phyloP scores from a whole-genome alignment of 805 yeast genomes.

The Yarrowia sp. region DNA sequence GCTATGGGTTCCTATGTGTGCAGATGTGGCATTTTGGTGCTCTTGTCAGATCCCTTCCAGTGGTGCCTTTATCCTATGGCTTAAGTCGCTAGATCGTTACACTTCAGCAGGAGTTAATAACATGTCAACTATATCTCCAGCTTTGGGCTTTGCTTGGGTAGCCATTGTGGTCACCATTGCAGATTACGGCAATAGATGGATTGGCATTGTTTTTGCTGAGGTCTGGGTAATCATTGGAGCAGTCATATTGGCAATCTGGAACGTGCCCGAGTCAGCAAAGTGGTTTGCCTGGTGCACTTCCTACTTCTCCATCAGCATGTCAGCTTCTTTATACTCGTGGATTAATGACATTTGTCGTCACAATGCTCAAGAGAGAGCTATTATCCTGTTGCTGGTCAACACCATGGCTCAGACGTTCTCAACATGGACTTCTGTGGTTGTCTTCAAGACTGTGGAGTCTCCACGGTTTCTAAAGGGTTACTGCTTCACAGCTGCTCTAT shows the following conservation, averaged over 20 bases:
- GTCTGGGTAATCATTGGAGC: background rate
- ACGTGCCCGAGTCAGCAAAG: background rate
- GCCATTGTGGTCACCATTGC: background rate
- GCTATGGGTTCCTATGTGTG: background rate
- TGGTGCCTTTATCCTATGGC: background rate
- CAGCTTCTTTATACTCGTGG: background rate
- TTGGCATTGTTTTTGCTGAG: background rate
- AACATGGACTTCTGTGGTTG: background rate
- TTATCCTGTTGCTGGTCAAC: background rate
- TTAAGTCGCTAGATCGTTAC: background rate
- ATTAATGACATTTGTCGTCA: background rate
- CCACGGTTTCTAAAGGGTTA: background rate
- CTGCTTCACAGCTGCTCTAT: background rate
- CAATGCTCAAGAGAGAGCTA: background rate
- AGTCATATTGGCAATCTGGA: background rate
- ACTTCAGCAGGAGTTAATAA: background rate
- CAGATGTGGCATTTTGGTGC: background rate
- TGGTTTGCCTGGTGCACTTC: slow-evolving; percentile 8
- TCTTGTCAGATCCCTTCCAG: background rate
- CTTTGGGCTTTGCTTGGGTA: slow-evolving; percentile 2
- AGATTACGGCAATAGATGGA: slow-evolving; percentile 1
- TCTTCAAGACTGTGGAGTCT: background rate
- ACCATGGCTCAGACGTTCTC: background rate
- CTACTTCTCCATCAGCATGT: slow-evolving; percentile 1
- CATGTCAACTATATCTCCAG: background rate